A percentile compares a stretch with the other conserved stretches of the same genome.
Conservation (phyloP, 2,329 filamentous ascomycete genomes). For the Colletotrichum godetiae region DNA sequence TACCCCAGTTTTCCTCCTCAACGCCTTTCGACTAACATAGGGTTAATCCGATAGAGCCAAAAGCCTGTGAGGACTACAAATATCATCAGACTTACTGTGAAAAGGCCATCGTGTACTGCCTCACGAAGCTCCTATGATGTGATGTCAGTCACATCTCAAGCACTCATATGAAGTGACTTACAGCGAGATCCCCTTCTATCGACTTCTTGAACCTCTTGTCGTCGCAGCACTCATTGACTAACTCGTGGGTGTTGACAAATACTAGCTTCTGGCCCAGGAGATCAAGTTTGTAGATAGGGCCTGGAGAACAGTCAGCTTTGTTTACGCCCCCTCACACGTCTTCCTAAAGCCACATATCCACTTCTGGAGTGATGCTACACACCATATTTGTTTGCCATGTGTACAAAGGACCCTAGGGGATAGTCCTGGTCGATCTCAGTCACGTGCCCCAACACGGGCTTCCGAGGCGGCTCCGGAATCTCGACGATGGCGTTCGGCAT, state of each 20-base stretch:
- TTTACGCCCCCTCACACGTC: no score
- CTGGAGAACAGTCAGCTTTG: conserved; percentile 44
- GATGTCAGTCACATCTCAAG: background rate
- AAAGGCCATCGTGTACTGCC: conserved; percentile 56
- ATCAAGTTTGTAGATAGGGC: conserved; percentile 68
- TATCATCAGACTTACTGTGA: conserved; percentile 27
- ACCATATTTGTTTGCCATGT: conserved; percentile 76
- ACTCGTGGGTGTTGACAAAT: conserved; percentile 62
- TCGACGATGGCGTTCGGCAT: conserved; percentile 41
- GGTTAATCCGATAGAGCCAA: background rate
- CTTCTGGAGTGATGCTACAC: conserved; percentile 34
- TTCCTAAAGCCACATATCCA: background rate
- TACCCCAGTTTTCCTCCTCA: conserved; percentile 43
- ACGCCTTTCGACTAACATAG: background rate
- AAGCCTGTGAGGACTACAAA: no score
- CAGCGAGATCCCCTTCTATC: conserved; percentile 57
- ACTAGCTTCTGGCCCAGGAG: conserved; percentile 58
- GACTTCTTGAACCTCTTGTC: conserved; percentile 73
- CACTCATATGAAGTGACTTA: accelerated
- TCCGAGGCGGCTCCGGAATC: conserved; percentile 61
- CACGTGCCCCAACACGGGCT: conserved; percentile 75
- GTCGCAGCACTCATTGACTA: conserved; percentile 73
- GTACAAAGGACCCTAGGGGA: conserved; percentile 64
- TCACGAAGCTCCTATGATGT: conserved; percentile 62
- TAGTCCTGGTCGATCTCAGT: conserved; percentile 69